phyloP scores from a whole-genome alignment of 164 flowering plant species.

The Chloranthus sessilifolius region DNA sequence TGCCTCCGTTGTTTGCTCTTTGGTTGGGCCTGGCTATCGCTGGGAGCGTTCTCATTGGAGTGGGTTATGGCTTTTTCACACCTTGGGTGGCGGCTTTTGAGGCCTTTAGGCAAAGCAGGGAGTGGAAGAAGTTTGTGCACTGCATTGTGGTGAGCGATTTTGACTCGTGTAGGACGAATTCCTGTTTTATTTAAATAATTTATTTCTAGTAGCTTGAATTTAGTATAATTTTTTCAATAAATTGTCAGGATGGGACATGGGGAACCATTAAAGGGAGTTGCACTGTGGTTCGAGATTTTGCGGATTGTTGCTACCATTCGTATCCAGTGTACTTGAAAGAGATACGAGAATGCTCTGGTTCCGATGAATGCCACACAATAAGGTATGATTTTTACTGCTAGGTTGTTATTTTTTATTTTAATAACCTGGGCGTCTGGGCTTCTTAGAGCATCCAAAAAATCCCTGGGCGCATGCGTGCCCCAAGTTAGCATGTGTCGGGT shows the following conservation, averaged over 20 bases:
- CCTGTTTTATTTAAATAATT: background rate
- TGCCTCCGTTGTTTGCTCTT: conserved; percentile 62
- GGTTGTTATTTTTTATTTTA: too few species aligned
- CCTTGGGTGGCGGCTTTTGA: conserved; percentile 94
- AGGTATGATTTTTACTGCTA: conserved; percentile 40
- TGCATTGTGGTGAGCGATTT: conserved; percentile 68
- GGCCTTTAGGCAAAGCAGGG: conserved; percentile 69
- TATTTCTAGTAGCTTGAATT: background rate
- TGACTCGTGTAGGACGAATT: background rate
- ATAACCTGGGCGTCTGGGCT: too few species aligned
- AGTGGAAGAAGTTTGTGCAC: conserved; percentile 53
- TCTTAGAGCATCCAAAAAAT: too few species aligned
- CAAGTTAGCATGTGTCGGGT: too few species aligned
- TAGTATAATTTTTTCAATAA: conserved; percentile 1
- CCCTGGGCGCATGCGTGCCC: too few species aligned
- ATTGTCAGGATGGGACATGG: conserved; percentile 87
- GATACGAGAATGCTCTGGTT: conserved; percentile 46
- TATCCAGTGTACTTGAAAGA: conserved; percentile 73
- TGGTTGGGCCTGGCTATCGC: conserved; percentile 79
- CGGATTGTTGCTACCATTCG: conserved; percentile 74
- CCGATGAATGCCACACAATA: conserved; percentile 56
- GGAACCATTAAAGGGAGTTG: conserved; percentile 82
- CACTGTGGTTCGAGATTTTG: conserved; percentile 78
- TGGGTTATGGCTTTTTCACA: conserved; percentile 87
- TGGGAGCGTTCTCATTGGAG: conserved; percentile 68